Evolutionary conservation across 345 rosid genomes (phyloP).

Genomic region (Euphorbia peplus): DNA sequence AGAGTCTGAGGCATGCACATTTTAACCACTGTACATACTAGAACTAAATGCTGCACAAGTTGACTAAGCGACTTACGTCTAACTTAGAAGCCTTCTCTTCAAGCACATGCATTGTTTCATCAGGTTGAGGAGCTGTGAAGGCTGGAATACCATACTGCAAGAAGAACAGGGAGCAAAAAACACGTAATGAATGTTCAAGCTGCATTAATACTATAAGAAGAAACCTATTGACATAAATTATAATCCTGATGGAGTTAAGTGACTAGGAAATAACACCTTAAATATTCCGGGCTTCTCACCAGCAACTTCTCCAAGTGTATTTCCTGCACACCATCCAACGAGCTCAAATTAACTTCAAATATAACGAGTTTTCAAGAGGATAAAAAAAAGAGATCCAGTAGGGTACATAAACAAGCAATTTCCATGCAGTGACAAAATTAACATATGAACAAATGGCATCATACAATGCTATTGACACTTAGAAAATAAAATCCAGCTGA

Average conservation of each 20-base stretch:
- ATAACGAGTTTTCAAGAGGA: not conserved
- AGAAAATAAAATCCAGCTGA: too few species aligned
- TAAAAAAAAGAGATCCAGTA: not conserved
- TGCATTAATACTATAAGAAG: not conserved
- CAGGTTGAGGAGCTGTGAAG: constrained; percentile 89
- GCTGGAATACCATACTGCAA: constrained; percentile 79
- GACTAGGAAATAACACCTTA: constrained; percentile 53
- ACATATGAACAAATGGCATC: not conserved
- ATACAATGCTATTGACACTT: not conserved
- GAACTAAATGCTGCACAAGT: constrained; percentile 5
- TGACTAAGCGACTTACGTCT: constrained; percentile 49
- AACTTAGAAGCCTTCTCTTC: constrained; percentile 65
- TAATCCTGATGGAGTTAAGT: constrained; percentile 12
- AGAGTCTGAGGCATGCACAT: constrained; percentile 1
- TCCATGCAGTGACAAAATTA: not conserved
- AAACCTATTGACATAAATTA: constrained; percentile 11
- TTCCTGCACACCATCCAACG: constrained; percentile 51
- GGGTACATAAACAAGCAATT: not conserved
- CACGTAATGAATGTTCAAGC: not conserved
- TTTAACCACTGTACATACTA: not conserved
- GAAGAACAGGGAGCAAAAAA: not conserved
- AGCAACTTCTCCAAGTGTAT: constrained; percentile 92
- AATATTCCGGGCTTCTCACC: constrained; percentile 98
- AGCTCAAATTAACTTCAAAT: constrained; percentile 7
- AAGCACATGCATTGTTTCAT: constrained; percentile 92